Conservation (phyloP, 305 asterid species). For the Fraxinus nigra region DNA sequence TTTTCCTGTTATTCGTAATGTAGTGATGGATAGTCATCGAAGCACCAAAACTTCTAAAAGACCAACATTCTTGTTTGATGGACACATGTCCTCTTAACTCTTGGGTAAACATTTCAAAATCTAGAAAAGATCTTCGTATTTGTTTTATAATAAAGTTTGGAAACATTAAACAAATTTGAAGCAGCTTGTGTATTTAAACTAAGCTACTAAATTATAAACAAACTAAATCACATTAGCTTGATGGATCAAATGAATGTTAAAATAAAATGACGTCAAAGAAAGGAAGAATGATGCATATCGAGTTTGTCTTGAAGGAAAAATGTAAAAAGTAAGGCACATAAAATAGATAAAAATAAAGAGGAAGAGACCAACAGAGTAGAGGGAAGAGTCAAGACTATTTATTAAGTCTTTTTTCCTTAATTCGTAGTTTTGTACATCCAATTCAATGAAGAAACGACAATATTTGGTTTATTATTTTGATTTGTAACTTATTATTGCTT, state of each 20-base stretch:
- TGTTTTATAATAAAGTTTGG: neutral
- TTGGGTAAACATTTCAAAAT: neutral
- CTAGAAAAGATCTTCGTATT: neutral
- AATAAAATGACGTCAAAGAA: neutral
- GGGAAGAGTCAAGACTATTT: neutral
- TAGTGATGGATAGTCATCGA: neutral
- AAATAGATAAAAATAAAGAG: neutral
- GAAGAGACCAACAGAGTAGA: neutral
- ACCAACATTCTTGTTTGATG: neutral
- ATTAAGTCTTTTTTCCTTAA: neutral
- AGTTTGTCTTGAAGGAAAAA: neutral
- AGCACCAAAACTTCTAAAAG: neutral
- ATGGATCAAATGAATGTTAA: neutral
- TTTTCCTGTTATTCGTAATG: slow-evolving; percentile 1
- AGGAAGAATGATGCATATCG: neutral
- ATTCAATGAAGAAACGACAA: neutral
- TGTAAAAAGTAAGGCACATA: neutral
- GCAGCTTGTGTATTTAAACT: neutral
- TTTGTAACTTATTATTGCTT: neutral
- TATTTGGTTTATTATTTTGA: neutral
- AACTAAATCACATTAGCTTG: neutral
- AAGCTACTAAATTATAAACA: neutral
- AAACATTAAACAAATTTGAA: neutral
- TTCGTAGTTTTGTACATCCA: neutral
- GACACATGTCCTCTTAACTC: neutral